A percentile compares a stretch with the other conserved stretches of the same genome.
phyloP scores from a whole-genome alignment of 2,329 filamentous ascomycete species.

The Fusarium sacchari region DNA sequence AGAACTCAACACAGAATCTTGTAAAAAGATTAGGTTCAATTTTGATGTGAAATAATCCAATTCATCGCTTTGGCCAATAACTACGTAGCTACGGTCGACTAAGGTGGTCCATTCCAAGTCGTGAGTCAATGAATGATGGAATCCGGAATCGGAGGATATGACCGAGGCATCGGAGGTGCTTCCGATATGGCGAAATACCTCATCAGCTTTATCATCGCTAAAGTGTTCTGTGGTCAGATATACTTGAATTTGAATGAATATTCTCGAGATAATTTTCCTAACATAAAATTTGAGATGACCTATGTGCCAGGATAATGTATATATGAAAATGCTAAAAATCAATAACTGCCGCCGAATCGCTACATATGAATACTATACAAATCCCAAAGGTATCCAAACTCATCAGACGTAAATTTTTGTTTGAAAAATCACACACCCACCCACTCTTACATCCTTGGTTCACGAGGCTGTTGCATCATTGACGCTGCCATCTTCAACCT shows the following conservation, averaged over 20 bases:
- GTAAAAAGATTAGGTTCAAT: neutral
- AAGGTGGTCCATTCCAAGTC: neutral
- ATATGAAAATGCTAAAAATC: neutral
- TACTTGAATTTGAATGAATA: neutral
- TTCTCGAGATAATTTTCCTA: neutral
- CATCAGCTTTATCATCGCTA: neutral
- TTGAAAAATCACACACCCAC: neutral
- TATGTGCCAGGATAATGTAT: neutral
- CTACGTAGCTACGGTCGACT: no score
- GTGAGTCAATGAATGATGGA: neutral
- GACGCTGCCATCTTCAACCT: slow-evolving; percentile 41
- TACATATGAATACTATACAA: slow-evolving; percentile 3
- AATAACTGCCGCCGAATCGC: neutral
- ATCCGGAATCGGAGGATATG: slow-evolving; percentile 12
- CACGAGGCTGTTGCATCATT: slow-evolving; percentile 41
- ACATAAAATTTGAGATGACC: no score
- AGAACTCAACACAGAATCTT: neutral
- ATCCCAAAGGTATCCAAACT: slow-evolving; percentile 7
- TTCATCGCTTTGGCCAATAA: no score
- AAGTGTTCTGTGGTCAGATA: neutral
- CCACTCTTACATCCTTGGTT: slow-evolving; percentile 29
- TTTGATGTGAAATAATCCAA: neutral
- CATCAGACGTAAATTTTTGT: slow-evolving; percentile 1
- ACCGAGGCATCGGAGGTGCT: slow-evolving; percentile 17
- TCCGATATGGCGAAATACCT: neutral